phyloP scores from a whole-genome alignment of 306 rosid species.

The Glycine latifolia region DNA sequence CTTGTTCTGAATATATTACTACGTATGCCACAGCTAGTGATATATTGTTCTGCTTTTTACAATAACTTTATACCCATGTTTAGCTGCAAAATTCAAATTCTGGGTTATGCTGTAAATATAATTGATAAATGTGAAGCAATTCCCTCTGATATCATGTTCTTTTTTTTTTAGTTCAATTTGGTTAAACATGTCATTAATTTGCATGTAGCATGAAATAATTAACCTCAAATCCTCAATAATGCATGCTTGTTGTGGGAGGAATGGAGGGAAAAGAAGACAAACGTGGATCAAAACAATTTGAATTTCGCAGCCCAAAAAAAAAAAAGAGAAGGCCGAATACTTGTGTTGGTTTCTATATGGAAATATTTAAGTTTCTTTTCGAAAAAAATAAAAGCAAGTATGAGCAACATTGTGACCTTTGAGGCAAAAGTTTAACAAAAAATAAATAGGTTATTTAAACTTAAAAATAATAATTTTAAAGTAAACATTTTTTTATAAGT shows the following conservation, averaged over 20 bases:
- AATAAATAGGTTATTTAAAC: too few species aligned
- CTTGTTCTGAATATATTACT: not conserved
- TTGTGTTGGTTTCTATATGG: not conserved
- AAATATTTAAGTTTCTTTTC: not conserved
- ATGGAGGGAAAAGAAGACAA: not conserved
- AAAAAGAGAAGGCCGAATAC: not conserved
- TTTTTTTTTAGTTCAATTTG: not conserved
- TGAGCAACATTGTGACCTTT: constrained; percentile 47
- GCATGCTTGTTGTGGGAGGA: constrained; percentile 32
- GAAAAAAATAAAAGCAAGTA: not conserved
- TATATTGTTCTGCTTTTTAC: not conserved
- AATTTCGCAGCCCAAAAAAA: not conserved
- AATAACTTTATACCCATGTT: not conserved
- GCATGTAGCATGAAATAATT: not conserved
- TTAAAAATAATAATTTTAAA: too few species aligned
- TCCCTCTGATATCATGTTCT: not conserved
- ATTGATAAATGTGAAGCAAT: not conserved
- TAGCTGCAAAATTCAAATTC: not conserved
- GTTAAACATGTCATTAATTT: not conserved
- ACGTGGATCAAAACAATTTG: constrained; percentile 39
- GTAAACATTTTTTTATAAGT: too few species aligned
- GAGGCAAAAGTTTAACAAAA: not conserved
- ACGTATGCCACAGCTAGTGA: too few species aligned
- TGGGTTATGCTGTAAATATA: too few species aligned
- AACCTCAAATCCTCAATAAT: constrained; percentile 1